Base-by-base conservation (phyloP, 140 eudicot genomes). In the Oenanthe javanica region DNA sequence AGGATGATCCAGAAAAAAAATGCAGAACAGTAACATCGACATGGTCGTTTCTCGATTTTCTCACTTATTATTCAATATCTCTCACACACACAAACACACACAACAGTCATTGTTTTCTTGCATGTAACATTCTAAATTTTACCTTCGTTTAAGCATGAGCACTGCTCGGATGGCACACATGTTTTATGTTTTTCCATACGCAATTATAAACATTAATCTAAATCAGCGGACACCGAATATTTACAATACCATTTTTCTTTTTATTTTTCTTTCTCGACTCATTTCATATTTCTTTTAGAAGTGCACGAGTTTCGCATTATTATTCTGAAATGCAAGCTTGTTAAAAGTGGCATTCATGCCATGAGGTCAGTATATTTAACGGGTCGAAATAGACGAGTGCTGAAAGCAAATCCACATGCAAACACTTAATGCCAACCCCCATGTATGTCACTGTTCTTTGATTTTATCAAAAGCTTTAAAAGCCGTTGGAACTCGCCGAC, bases 371-470 rank as follows among this genome's bases (percentile, higher is more conserved):
- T 31, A 31, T 31, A 31, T 31, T 31, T 31, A 31, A 31, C 70
- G 70, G 70, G 23, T 63, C 14, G 14, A 63, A 63, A 63, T 63
- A 23, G 16, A 10, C 21, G 4, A 59, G 27, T 66, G 73, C 0
- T 38, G 43, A 38, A 36, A 31, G n/a, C 43, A 36, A 23, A 15
- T 36, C 7, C n/a, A 69, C 47, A 6, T 36, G 74, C 11, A 69
- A 69, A 36, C 4, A 11, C 46, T 69, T 13, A 36, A 31, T 69
- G n/a, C 16, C 13, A 31, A 8, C 61, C 5, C 66, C 46, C 46
- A 38, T 69, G 74, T 31, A 15, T 69, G 74, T 69, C 74, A 36
- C 46, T 69, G 74, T 69, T 69, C 46, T 12, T 69, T 69, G 74
- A 38, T 69, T 27, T 69, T 69, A 12, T 69, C 47, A 21, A 67